Evolutionary conservation across 1,139 yeast species (phyloP).

Genomic region (Saccharomyces hybrid): DNA sequence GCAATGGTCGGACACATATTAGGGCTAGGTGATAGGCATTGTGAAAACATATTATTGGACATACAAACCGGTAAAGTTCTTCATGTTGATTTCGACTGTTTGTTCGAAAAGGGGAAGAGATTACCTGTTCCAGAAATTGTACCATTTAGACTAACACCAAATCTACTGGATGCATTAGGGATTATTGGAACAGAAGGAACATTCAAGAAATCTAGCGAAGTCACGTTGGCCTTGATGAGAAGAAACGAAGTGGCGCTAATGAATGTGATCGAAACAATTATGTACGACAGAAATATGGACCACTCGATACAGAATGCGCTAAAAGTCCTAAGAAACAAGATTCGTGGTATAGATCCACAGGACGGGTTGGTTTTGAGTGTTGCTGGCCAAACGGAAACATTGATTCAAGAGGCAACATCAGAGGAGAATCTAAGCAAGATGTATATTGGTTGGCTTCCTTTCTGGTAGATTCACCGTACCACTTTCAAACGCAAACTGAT

Average conservation of each 20-base stretch:
- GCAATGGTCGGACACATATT: conserved; percentile 90
- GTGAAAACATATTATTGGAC: conserved; percentile 77
- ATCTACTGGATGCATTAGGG: conserved; percentile 88
- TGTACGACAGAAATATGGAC: conserved; percentile 52
- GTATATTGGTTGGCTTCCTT: conserved; percentile 96
- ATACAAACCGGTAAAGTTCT: conserved; percentile 69
- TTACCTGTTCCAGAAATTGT: conserved; percentile 72
- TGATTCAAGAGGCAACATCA: conserved; percentile 78
- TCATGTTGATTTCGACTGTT: conserved; percentile 95
- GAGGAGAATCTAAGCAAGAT: conserved; percentile 64
- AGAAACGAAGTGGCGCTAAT: conserved; percentile 79
- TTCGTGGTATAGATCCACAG: conserved; percentile 75
- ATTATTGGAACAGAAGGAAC: conserved; percentile 86
- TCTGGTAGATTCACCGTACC: conserved; percentile 35
- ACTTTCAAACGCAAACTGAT: too few relatives aligned
- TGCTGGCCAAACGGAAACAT: conserved; percentile 84
- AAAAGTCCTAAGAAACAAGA: conserved; percentile 64
- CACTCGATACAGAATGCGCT: conserved; percentile 44
- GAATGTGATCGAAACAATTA: conserved; percentile 85
- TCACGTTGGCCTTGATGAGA: conserved; percentile 65
- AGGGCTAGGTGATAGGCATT: conserved; percentile 92
- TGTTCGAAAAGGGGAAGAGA: conserved; percentile 65
- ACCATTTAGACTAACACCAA: conserved; percentile 85
- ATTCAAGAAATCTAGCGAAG: conserved; percentile 79
- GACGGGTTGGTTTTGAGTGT: conserved; percentile 85